Evolutionary conservation across 148 eudicot genomes (phyloP).

Genomic region (Tetragonia tetragonoides): DNA sequence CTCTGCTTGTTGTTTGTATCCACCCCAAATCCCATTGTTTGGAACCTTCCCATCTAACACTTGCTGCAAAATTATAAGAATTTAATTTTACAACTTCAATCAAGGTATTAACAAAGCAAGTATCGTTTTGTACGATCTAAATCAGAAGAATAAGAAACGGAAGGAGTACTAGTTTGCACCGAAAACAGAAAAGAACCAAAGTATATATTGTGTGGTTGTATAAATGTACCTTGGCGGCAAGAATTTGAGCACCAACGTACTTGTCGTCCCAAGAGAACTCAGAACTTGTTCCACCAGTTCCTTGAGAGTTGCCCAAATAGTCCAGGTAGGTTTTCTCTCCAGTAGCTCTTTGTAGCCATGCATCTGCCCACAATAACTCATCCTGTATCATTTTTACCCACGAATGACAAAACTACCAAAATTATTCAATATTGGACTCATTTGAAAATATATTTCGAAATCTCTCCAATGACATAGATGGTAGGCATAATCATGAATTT

Average conservation of each 20-base stretch:
- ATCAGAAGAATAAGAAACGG: too few relatives aligned
- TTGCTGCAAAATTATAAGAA: conserved; percentile 9
- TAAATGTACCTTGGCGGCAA: conserved; percentile 34
- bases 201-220: neutral
- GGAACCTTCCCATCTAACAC: conserved; percentile 23
- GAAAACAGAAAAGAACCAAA: too few relatives aligned
- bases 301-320: neutral
- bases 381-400: conserved; percentile 31
- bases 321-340: conserved; percentile 23
- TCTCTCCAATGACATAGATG: too few relatives aligned
- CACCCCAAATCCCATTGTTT: conserved; percentile 8
- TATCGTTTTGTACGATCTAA: too few relatives aligned
- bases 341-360: conserved; percentile 45
- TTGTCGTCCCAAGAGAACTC: conserved; percentile 67
- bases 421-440: too few relatives aligned
- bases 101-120: too few relatives aligned
- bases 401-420: too few relatives aligned
- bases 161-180: too few relatives aligned
- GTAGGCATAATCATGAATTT: neutral
- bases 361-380: conserved; percentile 53
- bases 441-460: too few relatives aligned
- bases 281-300: conserved; percentile 32
- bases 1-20: conserved; percentile 31
- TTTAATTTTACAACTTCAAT: neutral
- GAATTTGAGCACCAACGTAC: conserved; percentile 49